Evolutionary conservation across 208 protist species (phyloP).

Genomic region (Porcisia deanei): DNA sequence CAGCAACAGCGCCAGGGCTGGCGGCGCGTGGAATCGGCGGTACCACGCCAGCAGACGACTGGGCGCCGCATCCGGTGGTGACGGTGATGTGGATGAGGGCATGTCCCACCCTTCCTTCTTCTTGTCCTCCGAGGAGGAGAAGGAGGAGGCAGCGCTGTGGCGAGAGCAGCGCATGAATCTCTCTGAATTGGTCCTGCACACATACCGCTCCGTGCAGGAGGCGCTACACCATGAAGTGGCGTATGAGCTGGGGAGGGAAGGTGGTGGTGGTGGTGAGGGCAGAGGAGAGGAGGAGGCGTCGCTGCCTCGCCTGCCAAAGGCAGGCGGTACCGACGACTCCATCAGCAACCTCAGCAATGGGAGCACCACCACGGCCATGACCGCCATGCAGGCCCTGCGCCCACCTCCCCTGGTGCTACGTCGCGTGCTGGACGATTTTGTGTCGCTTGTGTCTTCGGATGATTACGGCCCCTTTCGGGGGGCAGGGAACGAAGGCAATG

Average conservation of each 20-base stretch:
- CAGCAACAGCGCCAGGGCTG: slow-evolving; percentile 3
- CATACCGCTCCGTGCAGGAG: slow-evolving; percentile 32
- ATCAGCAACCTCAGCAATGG: slow-evolving; percentile 17
- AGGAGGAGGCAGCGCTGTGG: slow-evolving; percentile 37
- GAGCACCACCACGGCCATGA: slow-evolving; percentile 10
- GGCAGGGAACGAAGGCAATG: not conserved
- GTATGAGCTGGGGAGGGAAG: slow-evolving; percentile 4
- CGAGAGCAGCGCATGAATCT: slow-evolving; percentile 37
- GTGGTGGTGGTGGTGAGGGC: not conserved
- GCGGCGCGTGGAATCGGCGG: not conserved
- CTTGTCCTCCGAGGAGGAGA: not conserved
- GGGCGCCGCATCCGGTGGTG: slow-evolving; percentile 2
- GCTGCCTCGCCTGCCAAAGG: not conserved
- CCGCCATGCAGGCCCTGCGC: slow-evolving; percentile 18
- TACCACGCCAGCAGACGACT: not conserved
- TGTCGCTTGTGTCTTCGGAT: slow-evolving; percentile 63
- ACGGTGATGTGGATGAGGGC: slow-evolving; percentile 23
- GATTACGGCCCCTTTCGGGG: slow-evolving; percentile 62
- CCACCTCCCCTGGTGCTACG: slow-evolving; percentile 41
- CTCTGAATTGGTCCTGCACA: slow-evolving; percentile 48
- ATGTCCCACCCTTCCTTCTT: not conserved
- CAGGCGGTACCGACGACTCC: slow-evolving; percentile 14
- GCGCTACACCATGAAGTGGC: slow-evolving; percentile 15
- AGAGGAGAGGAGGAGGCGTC: not conserved
- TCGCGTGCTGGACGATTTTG: slow-evolving; percentile 79